phyloP scores from a whole-genome alignment of 2,329 filamentous ascomycete species.

The Fonsecaea multimorphosa region DNA sequence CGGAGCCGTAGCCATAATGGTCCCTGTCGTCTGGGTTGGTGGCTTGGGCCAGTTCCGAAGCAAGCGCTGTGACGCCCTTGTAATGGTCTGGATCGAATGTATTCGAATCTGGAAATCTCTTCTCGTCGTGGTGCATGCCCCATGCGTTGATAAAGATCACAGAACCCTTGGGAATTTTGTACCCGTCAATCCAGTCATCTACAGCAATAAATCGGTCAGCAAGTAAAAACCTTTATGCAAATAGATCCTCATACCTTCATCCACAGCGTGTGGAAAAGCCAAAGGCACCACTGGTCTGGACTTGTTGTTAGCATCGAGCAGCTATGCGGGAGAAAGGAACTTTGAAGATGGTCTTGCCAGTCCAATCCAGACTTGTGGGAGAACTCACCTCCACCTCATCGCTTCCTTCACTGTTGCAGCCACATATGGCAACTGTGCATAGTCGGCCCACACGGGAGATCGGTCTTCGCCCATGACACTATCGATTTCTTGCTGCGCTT shows the following conservation, averaged over 20 bases:
- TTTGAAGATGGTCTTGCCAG: not conserved
- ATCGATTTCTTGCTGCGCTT: slow-evolving; percentile 55
- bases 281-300: slow-evolving; percentile 47
- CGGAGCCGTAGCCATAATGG: slow-evolving; percentile 44
- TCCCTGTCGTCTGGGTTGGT: slow-evolving; percentile 41
- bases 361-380: not conserved
- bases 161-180: slow-evolving; percentile 55
- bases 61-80: slow-evolving; percentile 41
- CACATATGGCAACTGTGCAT: slow-evolving; percentile 44
- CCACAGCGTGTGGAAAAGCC: slow-evolving; percentile 55
- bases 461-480: slow-evolving; percentile 45
- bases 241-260: slow-evolving; percentile 32
- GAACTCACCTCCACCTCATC: slow-evolving; percentile 48
- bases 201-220: slow-evolving; percentile 35
- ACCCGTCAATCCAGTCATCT: slow-evolving; percentile 52
- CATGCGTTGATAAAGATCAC: slow-evolving; percentile 52
- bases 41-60: slow-evolving; percentile 46
- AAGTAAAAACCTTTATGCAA: slow-evolving; percentile 33
- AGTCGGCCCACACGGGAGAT: slow-evolving; percentile 44
- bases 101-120: slow-evolving; percentile 41
- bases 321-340: not conserved
- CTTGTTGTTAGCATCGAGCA: not conserved
- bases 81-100: slow-evolving; percentile 46
- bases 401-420: slow-evolving; percentile 44
- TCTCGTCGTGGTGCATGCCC: slow-evolving; percentile 45